Conservation (phyloP, 345 rosid species). For the Populus euphratica region DNA sequence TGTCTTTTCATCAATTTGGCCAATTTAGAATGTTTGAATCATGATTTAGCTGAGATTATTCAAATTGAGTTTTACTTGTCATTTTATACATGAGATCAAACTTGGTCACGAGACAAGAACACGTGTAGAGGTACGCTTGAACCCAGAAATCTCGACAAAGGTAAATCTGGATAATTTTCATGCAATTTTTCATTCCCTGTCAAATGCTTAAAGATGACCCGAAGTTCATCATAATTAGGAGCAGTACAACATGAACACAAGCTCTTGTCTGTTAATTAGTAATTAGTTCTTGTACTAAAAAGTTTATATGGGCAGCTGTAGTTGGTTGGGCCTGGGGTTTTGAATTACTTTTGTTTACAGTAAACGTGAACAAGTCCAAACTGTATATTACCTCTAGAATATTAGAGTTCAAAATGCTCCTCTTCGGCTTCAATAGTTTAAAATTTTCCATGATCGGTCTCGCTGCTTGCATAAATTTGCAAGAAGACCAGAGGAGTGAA, state of each 20-base stretch:
- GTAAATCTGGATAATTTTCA: background rate
- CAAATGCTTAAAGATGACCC: too few relatives aligned
- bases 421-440: background rate
- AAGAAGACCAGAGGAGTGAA: too few relatives aligned
- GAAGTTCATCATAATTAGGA: background rate
- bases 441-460: too few relatives aligned
- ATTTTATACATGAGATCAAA: background rate
- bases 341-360: too few relatives aligned
- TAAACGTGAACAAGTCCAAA: background rate
- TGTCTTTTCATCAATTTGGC: background rate
- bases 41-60: background rate
- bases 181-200: too few relatives aligned
- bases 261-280: background rate
- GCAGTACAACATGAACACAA: background rate
- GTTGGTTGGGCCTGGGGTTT: too few relatives aligned
- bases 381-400: background rate
- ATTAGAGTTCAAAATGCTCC: background rate
- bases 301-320: background rate
- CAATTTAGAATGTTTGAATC: background rate
- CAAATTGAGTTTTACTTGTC: background rate
- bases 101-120: too few relatives aligned
- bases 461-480: too few relatives aligned
- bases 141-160: background rate
- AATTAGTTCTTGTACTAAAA: too few relatives aligned
- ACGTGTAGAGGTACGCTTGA: background rate